phyloP scores from a whole-genome alignment of 139 green algal genomes.

The Edaphochlamys debaryana region DNA sequence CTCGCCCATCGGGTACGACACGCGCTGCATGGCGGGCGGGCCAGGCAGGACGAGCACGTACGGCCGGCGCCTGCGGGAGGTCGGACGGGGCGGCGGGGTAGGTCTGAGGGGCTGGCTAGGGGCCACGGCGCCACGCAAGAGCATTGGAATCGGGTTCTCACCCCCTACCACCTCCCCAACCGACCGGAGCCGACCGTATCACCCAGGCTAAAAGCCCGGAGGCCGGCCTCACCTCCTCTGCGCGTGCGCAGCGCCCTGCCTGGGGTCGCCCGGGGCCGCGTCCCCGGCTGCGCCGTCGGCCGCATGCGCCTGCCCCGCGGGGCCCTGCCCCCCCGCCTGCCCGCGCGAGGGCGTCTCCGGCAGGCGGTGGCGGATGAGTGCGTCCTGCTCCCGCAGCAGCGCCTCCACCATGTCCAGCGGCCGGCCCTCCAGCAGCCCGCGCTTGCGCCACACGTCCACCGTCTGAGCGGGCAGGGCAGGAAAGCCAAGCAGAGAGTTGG shows the following conservation, averaged over 20 bases:
- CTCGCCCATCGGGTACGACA: slow-evolving; percentile 3
- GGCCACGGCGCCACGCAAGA: no score
- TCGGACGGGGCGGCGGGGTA: no score
- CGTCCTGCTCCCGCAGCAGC: slow-evolving; percentile 22
- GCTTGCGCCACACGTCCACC: slow-evolving; percentile 22
- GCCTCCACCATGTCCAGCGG: slow-evolving; percentile 18
- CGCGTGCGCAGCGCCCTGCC: no score
- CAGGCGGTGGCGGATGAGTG: neutral
- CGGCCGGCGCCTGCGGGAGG: neutral
- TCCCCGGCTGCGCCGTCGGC: no score
- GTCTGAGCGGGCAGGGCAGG: neutral
- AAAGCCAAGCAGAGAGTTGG: no score
- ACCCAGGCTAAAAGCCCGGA: no score
- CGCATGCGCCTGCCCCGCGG: neutral
- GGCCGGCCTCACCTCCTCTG: no score
- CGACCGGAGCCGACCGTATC: no score
- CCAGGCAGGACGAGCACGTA: neutral
- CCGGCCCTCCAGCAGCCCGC: neutral
- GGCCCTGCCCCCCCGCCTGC: neutral
- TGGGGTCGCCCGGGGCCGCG: no score
- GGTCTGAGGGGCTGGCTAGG: no score
- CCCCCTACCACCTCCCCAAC: no score
- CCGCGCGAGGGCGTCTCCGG: neutral
- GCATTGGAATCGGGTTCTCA: no score
- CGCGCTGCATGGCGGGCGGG: neutral